Evolutionary conservation across 2,329 filamentous ascomycete genomes (phyloP), one percentile per base, ranked within the genome.

Genomic region (Chaetothyriales sp.): DNA sequence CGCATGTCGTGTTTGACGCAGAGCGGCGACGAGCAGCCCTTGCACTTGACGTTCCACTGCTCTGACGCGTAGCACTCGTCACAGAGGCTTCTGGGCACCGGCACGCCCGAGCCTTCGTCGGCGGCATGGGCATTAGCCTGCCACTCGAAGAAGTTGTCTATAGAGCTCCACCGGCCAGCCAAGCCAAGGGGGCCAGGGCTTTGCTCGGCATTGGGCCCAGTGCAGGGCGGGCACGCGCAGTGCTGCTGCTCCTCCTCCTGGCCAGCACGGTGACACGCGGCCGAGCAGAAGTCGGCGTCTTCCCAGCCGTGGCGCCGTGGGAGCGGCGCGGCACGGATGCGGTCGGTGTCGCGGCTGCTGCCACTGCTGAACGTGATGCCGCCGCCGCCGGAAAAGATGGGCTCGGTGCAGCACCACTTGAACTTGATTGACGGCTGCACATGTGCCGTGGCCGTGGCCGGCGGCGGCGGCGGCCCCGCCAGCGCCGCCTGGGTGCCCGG

Each of bases 1-100:
- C 76, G 72, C 45, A 80, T 72, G 57, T 80, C 77, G 61, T 80
- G 77, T 58, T 79, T 77, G 58, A 78, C 77, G 63, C 77, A 80
- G 22, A 80, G 65, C 1, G 76, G 71, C 50, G 70, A 76, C 43
- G 76, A 76, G 65, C 77, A 80, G 44, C 68, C 71, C 59, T 76
- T 74, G 62, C 77, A 80, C 43, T 74, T 70, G n/a, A 80, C 71
- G 58, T 77, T 78, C 77, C 77, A 80, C 47, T 74, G 70, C 46
- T 76, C 73, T n/a, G 73, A 75, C 28, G 73, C 70, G 56, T 77
- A 77, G 61, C 77, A 80, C 52, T 78, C 75, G 49, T 76, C 71
- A 60, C 77, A 80, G 18, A 80, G 62, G 46, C 76, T 77, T 44
- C 77, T 72, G 1, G 77, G 77, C 13, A 61, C 54, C 9, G 57